These are phyloP conservation scores for Lactarius pseudohatsudake DNA, from an alignment of 768 basidiomycete species.

Conservation along the genomic window DNA sequence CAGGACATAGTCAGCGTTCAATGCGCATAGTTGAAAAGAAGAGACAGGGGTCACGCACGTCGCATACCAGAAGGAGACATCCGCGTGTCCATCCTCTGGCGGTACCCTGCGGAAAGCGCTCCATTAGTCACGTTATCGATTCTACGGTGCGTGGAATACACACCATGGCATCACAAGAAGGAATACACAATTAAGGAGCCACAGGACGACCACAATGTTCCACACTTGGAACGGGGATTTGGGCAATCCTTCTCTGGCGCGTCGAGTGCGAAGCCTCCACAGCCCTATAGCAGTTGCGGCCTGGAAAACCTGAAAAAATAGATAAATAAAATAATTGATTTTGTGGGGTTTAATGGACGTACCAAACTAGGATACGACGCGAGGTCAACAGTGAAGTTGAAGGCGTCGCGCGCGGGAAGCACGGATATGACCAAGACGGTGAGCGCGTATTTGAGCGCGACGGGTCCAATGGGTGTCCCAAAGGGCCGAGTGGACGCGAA, in stretches of 20 bases:
- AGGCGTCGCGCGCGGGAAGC: constrained; percentile 39
- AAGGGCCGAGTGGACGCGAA: constrained; percentile 51
- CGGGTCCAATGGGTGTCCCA: constrained; percentile 48
- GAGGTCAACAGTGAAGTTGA: constrained; percentile 43
- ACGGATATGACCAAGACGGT: constrained; percentile 45
- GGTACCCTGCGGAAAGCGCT: constrained; percentile 31
- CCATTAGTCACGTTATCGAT: neutral
- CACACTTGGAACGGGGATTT: constrained; percentile 30
- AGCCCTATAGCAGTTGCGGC: constrained; percentile 35
- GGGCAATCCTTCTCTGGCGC: constrained; percentile 31
- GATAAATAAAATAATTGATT: neutral
- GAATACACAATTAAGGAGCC: constrained; percentile 32
- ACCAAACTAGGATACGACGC: constrained; percentile 41
- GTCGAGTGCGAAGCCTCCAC: constrained; percentile 36
- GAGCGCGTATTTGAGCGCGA: constrained; percentile 40
- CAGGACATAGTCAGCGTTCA: constrained; percentile 7
- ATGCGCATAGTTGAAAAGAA: neutral
- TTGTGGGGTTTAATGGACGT: constrained; percentile 26
- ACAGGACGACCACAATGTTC: constrained; percentile 31
- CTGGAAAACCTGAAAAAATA: constrained; percentile 31
- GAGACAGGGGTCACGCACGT: constrained; percentile 26
- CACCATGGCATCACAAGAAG: constrained; percentile 39
- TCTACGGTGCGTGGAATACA: constrained; percentile 1
- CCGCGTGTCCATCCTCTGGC: constrained; percentile 33
- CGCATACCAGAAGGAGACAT: constrained; percentile 38